Conservation (phyloP, 2,329 filamentous ascomycete genomes). For the Macrophomina phaseolina region DNA sequence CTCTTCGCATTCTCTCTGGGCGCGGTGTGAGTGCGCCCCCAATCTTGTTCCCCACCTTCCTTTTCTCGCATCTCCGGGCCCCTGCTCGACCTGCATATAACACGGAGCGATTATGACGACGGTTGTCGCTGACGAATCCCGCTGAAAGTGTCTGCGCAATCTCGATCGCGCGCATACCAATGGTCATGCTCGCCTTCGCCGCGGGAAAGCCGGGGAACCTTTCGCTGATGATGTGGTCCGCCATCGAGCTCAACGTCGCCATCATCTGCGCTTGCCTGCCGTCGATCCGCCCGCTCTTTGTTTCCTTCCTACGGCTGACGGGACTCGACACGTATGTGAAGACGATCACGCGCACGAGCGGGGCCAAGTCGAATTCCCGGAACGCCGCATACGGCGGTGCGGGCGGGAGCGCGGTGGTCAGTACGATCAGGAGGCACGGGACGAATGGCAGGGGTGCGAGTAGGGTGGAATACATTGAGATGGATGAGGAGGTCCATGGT, state of each 20-base stretch:
- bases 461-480: slow-evolving; percentile 3
- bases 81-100: neutral
- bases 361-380: neutral
- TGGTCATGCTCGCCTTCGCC: slow-evolving; percentile 28
- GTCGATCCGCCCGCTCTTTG: slow-evolving; percentile 40
- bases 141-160: slow-evolving; percentile 34
- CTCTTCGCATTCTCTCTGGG: slow-evolving; percentile 13
- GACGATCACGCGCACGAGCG: neutral
- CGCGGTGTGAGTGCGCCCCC: neutral
- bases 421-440: neutral
- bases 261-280: slow-evolving; percentile 45
- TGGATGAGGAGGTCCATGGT: neutral
- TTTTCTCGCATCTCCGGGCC: neutral
- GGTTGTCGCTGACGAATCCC: neutral
- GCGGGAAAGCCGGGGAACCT: slow-evolving; percentile 1
- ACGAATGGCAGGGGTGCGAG: neutral
- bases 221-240: slow-evolving; percentile 33
- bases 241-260: slow-evolving; percentile 40
- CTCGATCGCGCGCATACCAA: slow-evolving; percentile 36
- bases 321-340: slow-evolving; percentile 35
- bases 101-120: no score
- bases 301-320: slow-evolving; percentile 39
- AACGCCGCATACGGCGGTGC: neutral
- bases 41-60: neutral
- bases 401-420: neutral